A percentile compares a stretch with the other conserved stretches of the same genome.
Evolutionary conservation across 1,139 yeast species (phyloP).

Genomic region (Saccharomycopsis crataegensis): DNA sequence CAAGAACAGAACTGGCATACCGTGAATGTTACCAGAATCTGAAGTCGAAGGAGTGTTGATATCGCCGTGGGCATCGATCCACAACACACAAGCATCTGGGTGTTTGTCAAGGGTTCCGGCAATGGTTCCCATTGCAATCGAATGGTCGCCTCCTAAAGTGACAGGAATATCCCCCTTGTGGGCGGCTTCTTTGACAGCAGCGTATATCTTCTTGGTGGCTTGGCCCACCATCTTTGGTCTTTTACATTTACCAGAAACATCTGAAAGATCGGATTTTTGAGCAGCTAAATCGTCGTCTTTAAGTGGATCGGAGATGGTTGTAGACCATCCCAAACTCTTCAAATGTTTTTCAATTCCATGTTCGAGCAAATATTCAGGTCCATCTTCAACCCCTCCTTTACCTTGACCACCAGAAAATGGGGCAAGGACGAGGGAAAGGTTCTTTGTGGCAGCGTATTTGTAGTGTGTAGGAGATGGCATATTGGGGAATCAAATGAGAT

Average conservation of each 20-base stretch:
- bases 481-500: not conserved
- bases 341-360: conserved; percentile 64
- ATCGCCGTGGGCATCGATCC: conserved; percentile 99
- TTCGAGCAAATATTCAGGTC: conserved; percentile 74
- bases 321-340: conserved; percentile 65
- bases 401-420: conserved; percentile 98
- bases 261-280: conserved; percentile 36
- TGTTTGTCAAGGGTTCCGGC: conserved; percentile 71
- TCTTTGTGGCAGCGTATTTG: conserved; percentile 46
- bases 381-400: conserved; percentile 86
- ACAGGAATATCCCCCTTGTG: conserved; percentile 55
- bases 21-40: conserved; percentile 87
- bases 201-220: conserved; percentile 57
- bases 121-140: conserved; percentile 91
- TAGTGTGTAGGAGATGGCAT: conserved; percentile 25
- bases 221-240: conserved; percentile 73
- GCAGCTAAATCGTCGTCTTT: conserved; percentile 38
- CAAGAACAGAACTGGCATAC: conserved; percentile 90
- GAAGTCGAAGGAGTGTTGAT: conserved; percentile 87
- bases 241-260: conserved; percentile 51
- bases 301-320: conserved; percentile 52
- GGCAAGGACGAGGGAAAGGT: conserved; percentile 64
- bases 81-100: conserved; percentile 84
- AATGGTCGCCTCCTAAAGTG: conserved; percentile 95
- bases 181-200: conserved; percentile 48